These are phyloP conservation scores for Claviceps pazoutovae DNA, from an alignment of 2,329 filamentous ascomycete species.

Conservation along the genomic window DNA sequence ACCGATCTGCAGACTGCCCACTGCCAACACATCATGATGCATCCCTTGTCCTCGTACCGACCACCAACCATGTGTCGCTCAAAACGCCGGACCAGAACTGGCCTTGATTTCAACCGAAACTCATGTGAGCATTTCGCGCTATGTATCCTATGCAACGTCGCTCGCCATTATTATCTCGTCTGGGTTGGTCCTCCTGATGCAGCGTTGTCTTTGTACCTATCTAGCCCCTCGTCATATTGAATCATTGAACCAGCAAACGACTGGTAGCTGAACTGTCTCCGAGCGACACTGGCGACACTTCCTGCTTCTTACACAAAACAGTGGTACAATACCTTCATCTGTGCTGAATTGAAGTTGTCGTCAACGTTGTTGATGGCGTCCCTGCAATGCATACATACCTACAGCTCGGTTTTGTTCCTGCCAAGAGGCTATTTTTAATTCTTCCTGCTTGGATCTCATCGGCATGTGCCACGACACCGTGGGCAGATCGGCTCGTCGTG, in stretches of 20 bases:
- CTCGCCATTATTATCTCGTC: background rate
- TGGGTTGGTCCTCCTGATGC: background rate
- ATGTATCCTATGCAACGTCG: background rate
- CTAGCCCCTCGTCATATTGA: background rate
- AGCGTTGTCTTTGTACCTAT: background rate
- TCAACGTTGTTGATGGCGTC: no score
- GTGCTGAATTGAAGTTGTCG: no score
- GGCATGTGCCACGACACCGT: background rate
- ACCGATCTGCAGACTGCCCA: background rate
- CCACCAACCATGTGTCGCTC: background rate
- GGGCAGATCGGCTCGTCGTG: background rate
- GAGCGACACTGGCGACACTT: background rate
- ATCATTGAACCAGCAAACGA: no score
- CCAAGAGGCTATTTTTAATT: no score
- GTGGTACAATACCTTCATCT: no score
- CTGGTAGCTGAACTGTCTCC: background rate
- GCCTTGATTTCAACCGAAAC: background rate
- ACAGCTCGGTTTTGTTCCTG: no score
- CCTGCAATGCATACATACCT: no score
- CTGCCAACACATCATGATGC: background rate
- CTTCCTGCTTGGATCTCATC: slow-evolving; percentile 1
- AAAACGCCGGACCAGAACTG: background rate
- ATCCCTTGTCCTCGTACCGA: no score
- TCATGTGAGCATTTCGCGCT: background rate
- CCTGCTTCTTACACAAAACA: no score